phyloP scores from a whole-genome alignment of 2,329 filamentous ascomycete species.

The Aspergillus transmontanensis region DNA sequence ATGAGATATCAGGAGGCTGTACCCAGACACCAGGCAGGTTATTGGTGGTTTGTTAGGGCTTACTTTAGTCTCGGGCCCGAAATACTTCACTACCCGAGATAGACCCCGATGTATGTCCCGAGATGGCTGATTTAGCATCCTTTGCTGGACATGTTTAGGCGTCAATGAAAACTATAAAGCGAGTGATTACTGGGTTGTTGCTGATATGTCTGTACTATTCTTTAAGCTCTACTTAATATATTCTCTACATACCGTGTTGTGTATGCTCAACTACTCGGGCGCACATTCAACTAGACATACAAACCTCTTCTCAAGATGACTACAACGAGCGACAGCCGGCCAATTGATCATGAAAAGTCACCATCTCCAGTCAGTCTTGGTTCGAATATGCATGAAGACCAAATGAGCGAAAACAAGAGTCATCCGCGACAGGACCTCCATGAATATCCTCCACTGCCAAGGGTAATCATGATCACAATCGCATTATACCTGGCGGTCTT shows the following conservation, averaged over 20 bases:
- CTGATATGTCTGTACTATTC: not conserved
- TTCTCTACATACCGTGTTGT: not conserved
- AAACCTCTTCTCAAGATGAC: not conserved
- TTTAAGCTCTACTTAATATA: not conserved
- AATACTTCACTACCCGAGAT: not conserved
- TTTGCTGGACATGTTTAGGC: not conserved
- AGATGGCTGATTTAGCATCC: not conserved
- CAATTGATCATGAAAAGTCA: not conserved
- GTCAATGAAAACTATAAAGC: not conserved
- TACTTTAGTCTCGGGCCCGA: not conserved
- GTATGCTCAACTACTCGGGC: not conserved
- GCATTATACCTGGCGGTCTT: not conserved
- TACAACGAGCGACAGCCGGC: not conserved
- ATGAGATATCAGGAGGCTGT: not conserved
- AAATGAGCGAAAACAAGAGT: not conserved
- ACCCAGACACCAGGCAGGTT: too few species aligned
- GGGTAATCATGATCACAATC: not conserved
- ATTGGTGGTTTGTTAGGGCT: not conserved
- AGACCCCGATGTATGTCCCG: not conserved
- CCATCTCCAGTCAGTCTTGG: not conserved
- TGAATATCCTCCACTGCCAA: not conserved
- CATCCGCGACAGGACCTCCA: not conserved
- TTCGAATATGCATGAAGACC: not conserved
- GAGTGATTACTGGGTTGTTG: not conserved
- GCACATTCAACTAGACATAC: not conserved